A percentile compares a stretch with the other conserved stretches of the same genome.
These are phyloP conservation scores for Xylariaceae sp. DNA, from an alignment of 2,329 filamentous ascomycete genomes.

Conservation along the genomic window DNA sequence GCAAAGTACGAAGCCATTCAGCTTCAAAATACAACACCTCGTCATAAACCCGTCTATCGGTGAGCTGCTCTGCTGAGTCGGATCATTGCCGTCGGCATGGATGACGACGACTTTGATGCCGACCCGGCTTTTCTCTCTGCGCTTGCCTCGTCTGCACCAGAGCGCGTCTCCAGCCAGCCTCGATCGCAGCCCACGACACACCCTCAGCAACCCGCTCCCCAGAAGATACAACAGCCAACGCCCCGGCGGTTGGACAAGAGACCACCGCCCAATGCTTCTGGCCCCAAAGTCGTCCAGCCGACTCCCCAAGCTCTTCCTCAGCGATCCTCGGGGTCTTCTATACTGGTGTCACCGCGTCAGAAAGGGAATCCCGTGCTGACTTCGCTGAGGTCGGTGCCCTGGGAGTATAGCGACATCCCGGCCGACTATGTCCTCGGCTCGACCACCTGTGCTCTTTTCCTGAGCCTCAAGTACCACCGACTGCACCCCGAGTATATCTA, in stretches of 20 bases:
- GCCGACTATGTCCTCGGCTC: conserved; percentile 84
- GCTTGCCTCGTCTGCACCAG: conserved; percentile 21
- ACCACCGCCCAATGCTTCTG: conserved; percentile 31
- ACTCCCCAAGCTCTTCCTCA: conserved; percentile 77
- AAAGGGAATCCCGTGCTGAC: conserved; percentile 92
- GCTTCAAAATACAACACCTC: too few relatives aligned
- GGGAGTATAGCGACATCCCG: conserved; percentile 97
- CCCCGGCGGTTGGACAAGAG: conserved; percentile 50
- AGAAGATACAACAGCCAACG: conserved; percentile 35
- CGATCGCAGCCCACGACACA: conserved; percentile 17
- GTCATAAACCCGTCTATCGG: too few relatives aligned
- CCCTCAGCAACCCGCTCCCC: conserved; percentile 34
- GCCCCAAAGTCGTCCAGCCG: conserved; percentile 67
- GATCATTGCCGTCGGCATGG: conserved; percentile 21
- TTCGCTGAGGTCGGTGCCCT: conserved; percentile 71
- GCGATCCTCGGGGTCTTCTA: conserved; percentile 59
- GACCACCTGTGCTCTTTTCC: conserved; percentile 85
- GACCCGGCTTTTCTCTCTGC: conserved; percentile 34
- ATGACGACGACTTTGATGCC: conserved; percentile 39
- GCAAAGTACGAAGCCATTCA: too few relatives aligned
- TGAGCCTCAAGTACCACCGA: conserved; percentile 94
- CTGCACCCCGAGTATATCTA: conserved; percentile 98
- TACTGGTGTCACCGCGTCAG: conserved; percentile 84
- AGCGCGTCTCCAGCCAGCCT: conserved; percentile 11
- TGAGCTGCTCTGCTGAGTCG: too few relatives aligned